Conservation (phyloP, 1,284 basidiomycete genomes). For the Meira nashicola region DNA sequence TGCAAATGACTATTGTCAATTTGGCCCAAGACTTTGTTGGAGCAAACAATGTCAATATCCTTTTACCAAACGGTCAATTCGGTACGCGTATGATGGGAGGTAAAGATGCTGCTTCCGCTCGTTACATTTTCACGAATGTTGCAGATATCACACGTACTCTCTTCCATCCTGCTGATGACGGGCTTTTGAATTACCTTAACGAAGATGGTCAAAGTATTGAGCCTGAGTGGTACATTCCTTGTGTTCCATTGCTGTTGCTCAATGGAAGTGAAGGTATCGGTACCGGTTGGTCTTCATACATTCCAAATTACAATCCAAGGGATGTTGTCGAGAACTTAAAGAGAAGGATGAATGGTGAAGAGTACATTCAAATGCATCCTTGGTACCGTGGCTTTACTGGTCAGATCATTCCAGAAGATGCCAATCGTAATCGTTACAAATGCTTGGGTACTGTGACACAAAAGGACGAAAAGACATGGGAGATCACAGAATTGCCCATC, state of each 20-base stretch:
- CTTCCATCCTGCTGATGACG: slow-evolving; percentile 80
- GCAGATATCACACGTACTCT: slow-evolving; percentile 71
- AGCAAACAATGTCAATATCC: slow-evolving; percentile 89
- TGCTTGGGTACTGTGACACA: slow-evolving; percentile 72
- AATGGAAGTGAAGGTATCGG: slow-evolving; percentile 98
- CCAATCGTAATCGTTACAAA: slow-evolving; percentile 80
- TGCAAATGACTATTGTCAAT: slow-evolving; percentile 84
- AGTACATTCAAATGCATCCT: slow-evolving; percentile 77
- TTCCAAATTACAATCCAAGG: slow-evolving; percentile 88
- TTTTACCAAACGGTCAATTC: slow-evolving; percentile 89
- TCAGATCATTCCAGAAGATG: slow-evolving; percentile 65
- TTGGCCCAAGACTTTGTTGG: slow-evolving; percentile 93
- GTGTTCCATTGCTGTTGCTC: slow-evolving; percentile 80
- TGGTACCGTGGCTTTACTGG: slow-evolving; percentile 96
- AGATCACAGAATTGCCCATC: slow-evolving; percentile 92
- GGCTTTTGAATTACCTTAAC: slow-evolving; percentile 73
- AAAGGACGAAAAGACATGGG: slow-evolving; percentile 78
- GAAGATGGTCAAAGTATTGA: slow-evolving; percentile 88
- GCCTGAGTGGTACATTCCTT: slow-evolving; percentile 90
- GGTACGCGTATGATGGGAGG: slow-evolving; percentile 63
- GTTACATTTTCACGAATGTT: slow-evolving; percentile 91
- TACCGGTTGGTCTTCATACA: slow-evolving; percentile 91
- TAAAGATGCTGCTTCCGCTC: slow-evolving; percentile 77
- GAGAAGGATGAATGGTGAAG: slow-evolving; percentile 80
- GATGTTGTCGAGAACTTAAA: slow-evolving; percentile 86